A percentile compares a stretch with the other conserved stretches of the same genome.
Conservation (phyloP, 495 filamentous ascomycete genomes). For the Podospora conica region DNA sequence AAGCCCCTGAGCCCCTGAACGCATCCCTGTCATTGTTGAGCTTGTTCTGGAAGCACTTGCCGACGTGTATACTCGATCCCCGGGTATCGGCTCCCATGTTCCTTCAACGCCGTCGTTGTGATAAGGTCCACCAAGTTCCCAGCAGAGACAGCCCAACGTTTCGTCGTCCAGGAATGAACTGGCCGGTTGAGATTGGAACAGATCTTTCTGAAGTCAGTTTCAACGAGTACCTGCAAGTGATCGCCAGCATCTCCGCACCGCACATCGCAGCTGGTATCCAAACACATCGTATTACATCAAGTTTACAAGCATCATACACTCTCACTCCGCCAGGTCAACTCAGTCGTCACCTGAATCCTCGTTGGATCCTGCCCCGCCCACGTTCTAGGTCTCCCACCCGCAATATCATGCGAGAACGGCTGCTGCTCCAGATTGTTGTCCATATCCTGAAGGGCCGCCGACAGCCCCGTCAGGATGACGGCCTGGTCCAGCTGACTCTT, state of each 20-base stretch:
- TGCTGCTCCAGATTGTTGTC: neutral
- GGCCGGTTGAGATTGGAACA: neutral
- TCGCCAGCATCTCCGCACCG: neutral
- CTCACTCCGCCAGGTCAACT: neutral
- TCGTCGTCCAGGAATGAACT: neutral
- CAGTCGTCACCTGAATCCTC: constrained; percentile 1
- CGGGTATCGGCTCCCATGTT: too few species aligned
- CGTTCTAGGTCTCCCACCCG: neutral
- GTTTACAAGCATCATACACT: neutral
- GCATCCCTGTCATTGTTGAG: neutral
- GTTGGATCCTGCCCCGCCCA: neutral
- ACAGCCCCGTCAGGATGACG: neutral
- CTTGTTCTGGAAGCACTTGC: neutral
- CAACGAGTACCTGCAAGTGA: neutral
- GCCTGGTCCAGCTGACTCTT: neutral
- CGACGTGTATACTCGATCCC: neutral
- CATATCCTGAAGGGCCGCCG: neutral
- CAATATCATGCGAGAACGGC: neutral
- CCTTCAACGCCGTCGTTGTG: neutral
- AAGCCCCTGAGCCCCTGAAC: neutral
- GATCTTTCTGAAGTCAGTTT: neutral
- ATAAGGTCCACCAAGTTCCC: too few species aligned
- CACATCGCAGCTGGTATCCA: too few species aligned
- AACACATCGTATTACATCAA: too few species aligned
- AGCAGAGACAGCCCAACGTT: neutral